Evolutionary conservation across 2,329 filamentous ascomycete genomes (phyloP).

Genomic region (Dothideomycetidae sp.): DNA sequence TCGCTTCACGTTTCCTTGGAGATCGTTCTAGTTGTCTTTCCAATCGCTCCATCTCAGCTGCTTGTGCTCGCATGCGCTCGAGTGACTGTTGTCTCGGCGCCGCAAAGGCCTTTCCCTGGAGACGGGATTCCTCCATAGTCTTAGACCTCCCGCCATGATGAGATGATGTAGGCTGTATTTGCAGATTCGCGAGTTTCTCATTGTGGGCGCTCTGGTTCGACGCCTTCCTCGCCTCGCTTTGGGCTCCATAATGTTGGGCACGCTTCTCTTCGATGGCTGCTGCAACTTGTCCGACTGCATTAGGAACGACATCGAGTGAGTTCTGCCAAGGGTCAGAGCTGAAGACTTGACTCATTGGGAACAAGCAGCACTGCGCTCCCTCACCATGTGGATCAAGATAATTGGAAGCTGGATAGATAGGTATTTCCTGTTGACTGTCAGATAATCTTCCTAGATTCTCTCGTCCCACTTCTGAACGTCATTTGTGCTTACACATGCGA

Average conservation of each 20-base stretch:
- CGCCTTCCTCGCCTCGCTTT: conserved; percentile 6
- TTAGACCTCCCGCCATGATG: conserved; percentile 3
- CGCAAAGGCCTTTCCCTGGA: conserved; percentile 39
- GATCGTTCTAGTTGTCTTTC: conserved; percentile 29
- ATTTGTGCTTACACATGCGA: conserved; percentile 26
- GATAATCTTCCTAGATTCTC: conserved; percentile 16
- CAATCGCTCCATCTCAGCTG: conserved; percentile 29
- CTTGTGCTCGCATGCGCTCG: conserved; percentile 30
- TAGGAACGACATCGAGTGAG: conserved; percentile 41
- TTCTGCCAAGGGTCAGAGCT: too few relatives aligned
- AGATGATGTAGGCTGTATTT: conserved; percentile 2
- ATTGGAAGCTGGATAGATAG: conserved; percentile 41
- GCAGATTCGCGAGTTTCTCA: not conserved
- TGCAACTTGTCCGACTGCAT: conserved; percentile 40
- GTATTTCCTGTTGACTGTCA: conserved; percentile 31
- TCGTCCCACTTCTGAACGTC: not conserved
- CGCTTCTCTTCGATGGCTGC: conserved; percentile 40
- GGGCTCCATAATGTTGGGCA: conserved; percentile 12
- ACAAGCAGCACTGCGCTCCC: conserved; percentile 3
- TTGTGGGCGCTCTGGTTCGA: conserved; percentile 1
- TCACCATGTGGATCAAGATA: conserved; percentile 40
- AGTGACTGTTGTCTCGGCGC: conserved; percentile 38
- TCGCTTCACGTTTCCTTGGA: conserved; percentile 28
- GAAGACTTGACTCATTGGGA: too few relatives aligned
- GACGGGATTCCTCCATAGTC: conserved; percentile 22